phyloP scores from a whole-genome alignment of 75 land plant genomes.

The Selaginella moellendorffii region DNA sequence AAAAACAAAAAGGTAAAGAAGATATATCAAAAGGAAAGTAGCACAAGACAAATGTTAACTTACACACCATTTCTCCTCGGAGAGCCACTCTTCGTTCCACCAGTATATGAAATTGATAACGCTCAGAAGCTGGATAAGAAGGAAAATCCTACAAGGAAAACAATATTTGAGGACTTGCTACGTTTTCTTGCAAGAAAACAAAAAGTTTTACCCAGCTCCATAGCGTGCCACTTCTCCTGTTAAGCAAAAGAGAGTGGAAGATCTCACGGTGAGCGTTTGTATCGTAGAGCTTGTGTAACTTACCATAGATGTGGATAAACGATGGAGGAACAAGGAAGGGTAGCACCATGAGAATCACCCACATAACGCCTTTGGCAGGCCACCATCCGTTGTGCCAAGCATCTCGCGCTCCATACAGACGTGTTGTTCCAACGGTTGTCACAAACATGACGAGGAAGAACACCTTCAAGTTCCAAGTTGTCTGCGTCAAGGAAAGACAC shows the following conservation, averaged over 20 bases:
- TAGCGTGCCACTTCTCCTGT: conserved; percentile 23
- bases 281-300: too few species aligned
- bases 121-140: not conserved
- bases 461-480: not conserved
- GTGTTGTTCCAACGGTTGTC: not conserved
- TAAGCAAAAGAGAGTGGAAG: too few species aligned
- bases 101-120: not conserved
- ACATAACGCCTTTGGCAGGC: conserved; percentile 1
- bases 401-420: not conserved
- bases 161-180: too few species aligned
- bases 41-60: not conserved
- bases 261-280: too few species aligned
- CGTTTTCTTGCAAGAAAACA: too few species aligned
- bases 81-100: not conserved
- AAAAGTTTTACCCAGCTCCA: conserved; percentile 20
- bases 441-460: conserved; percentile 5
- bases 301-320: conserved; percentile 1
- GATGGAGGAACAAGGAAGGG: conserved; percentile 2
- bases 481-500: not conserved
- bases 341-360: not conserved
- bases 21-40: not conserved
- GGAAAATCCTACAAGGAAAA: not conserved
- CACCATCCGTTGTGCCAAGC: conserved; percentile 9
- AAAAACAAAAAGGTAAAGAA: not conserved
- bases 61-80: not conserved